Percentiles rank a stretch among this genome's conserved stretches.
These are phyloP conservation scores for Alternaria sp. DNA, from an alignment of 2,329 filamentous ascomycete genomes.

Conservation along the genomic window DNA sequence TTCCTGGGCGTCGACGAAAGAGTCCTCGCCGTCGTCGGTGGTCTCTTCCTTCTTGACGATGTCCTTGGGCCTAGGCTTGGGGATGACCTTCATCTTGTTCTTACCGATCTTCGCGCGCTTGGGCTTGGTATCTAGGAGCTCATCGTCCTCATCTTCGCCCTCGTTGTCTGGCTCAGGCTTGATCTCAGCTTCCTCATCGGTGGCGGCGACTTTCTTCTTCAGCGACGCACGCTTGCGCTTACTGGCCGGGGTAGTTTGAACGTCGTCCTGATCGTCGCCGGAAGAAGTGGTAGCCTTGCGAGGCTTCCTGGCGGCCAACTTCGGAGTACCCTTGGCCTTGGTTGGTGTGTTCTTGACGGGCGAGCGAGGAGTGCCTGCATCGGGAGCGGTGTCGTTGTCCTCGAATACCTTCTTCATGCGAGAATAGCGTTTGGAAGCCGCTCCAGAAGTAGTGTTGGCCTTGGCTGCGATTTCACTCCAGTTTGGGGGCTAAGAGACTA, in stretches of 20 bases:
- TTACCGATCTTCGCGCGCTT: conserved; percentile 13
- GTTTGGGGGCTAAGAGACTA: conserved; percentile 16
- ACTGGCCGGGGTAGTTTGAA: neutral
- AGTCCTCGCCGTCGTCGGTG: neutral
- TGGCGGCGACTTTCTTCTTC: conserved; percentile 7
- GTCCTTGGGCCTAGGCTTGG: conserved; percentile 1
- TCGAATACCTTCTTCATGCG: conserved; percentile 43
- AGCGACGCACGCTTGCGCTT: conserved; percentile 32
- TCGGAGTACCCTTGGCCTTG: conserved; percentile 8
- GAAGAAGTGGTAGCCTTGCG: neutral
- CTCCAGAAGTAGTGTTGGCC: conserved; percentile 38
- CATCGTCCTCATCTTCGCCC: neutral
- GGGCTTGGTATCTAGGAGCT: neutral
- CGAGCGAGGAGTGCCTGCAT: neutral
- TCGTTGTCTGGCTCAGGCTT: conserved; percentile 3
- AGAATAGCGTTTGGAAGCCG: conserved; percentile 42
- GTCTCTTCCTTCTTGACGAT: neutral
- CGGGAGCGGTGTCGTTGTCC: conserved; percentile 15
- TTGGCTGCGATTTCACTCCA: conserved; percentile 38
- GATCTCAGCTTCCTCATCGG: neutral
- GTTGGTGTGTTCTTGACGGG: neutral
- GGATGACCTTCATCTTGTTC: neutral
- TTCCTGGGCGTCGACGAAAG: conserved; percentile 15
- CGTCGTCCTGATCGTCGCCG: neutral
- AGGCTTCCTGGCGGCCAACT: conserved; percentile 8